Base-by-base conservation (phyloP, 192 early-diverging fungal genomes). In the Linnemannia exigua region DNA sequence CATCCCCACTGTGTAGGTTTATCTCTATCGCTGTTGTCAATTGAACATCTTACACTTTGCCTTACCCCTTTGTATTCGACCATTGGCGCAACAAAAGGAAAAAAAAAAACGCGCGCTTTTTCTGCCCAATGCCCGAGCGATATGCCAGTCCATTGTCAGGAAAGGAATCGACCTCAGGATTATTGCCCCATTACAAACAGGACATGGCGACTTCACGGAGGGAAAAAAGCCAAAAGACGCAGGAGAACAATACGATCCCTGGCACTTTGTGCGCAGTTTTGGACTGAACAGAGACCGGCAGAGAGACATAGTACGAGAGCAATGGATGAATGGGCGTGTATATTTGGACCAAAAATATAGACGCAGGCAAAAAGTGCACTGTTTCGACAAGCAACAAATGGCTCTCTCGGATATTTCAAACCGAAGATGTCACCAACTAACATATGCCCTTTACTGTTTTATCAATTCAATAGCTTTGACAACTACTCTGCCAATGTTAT, bases 401-500 rank as follows among this genome's bases (percentile, higher is more conserved):
- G 46, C 46, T 3, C 46, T 47, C 46, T 3, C n/a, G n/a, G n/a
- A n/a, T n/a, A n/a, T n/a, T n/a, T n/a, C n/a, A 44, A 44, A 6
- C 9, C 9, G 41, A 44, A 44, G 9, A 9, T 44, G 41, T 44
- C 36, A n/a, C 52, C 69, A 38, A 25, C 52, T 69, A 38, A 25
- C 20, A 28, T 54, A 33, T 54, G 9, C 28, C 3, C 31, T 71
- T 19, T 71, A 44, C 48, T 50, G 0, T 48, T 4, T 4, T 70
- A 54, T 15, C 22, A 28, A 52, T 37, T 41, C 37, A 63, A 52
- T 84, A 95, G 95, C 33, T 98, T 99, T 87, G 97, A 99, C 90
- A 99, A 99, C 90, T 99, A 99, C 91, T 97, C 96, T 33, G 97
- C 97, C 54, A 98, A 97, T 88, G 97, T 99, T 51, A 99, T 99